These are phyloP conservation scores for Mallotus japonicus DNA, from an alignment of 441 rosid genomes.

Conservation along the genomic window DNA sequence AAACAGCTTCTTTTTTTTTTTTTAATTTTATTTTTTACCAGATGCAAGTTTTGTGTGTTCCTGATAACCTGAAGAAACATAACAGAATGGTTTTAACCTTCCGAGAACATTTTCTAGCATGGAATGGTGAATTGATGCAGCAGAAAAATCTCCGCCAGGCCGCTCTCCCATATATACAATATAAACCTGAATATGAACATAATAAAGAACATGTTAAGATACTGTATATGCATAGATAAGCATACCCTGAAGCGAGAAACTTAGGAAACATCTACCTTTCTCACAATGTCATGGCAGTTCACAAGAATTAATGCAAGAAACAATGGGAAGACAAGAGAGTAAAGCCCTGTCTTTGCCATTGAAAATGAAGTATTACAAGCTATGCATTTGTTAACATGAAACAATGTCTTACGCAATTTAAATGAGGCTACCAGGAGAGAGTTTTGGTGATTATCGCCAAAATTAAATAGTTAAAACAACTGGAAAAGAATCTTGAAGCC, in stretches of 20 bases:
- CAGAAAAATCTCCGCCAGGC: not conserved
- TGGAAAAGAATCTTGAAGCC: not conserved
- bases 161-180: conserved; percentile 29
- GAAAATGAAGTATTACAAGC: too few relatives aligned
- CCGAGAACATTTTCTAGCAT: conserved; percentile 14
- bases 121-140: conserved; percentile 6
- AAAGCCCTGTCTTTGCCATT: not conserved
- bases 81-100: not conserved
- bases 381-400: too few relatives aligned
- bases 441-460: too few relatives aligned
- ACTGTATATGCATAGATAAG: not conserved
- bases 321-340: not conserved
- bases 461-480: too few relatives aligned
- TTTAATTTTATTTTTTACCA: too few relatives aligned
- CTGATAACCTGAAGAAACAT: too few relatives aligned
- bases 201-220: not conserved
- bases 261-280: not conserved
- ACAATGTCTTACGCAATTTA: too few relatives aligned
- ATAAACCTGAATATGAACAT: not conserved
- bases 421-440: too few relatives aligned
- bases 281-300: conserved; percentile 11
- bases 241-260: too few relatives aligned
- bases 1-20: too few relatives aligned
- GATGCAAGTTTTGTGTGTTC: too few relatives aligned
- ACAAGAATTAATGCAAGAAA: not conserved